Evolutionary conservation across 1,139 yeast genomes (phyloP), one percentile per base, ranked within the genome.

Genomic region (Suhomyces terraborum): DNA sequence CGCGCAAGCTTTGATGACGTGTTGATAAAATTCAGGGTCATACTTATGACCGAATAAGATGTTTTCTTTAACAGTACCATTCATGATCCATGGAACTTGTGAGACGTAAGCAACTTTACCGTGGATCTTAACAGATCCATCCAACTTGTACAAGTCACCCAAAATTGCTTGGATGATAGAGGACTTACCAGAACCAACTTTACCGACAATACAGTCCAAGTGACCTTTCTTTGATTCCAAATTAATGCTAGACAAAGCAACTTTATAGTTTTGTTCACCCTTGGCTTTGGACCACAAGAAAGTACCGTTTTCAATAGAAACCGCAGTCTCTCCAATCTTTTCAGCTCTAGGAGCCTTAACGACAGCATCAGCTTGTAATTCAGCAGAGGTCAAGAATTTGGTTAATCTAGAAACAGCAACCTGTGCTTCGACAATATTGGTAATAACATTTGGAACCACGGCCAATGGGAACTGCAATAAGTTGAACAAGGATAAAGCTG

Each of bases 141-240:
- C 79, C 21, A 84, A 74, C 62, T 87, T 85, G 63, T 86, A 83
- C 49, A 91, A 73, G 55, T 91, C 95, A 51, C 98, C 98, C 32
- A 93, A 68, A 29, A 89, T 69, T 16, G 95, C 81, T 62, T 88
- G 95, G 51, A 93, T 73, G 35, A 93, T 65, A 0, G 96, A 88
- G 10, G 96, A 85, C 60, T 93, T 93, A 49, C 98, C 98, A 32
- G 87, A 73, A 24, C 98, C 98, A 43, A 93, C 98, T 51, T 80
- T 82, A 40, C 98, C 98, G 38, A 93, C 93, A 53, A 93, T 76
- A 71, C 98, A 93, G 43, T 82, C 79, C 43, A 93, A 73, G 47
- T 87, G 82, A 43, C 96, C 97, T 61, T 88, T 89, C 48, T 68
- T 77, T 8, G 94, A 88, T 21, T 59, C 62, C 50, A 84, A 81